Evolutionary conservation across 768 basidiomycete genomes (phyloP), one percentile per base, ranked within the genome.

Genomic region (Tubosaeta brunneosetosa): DNA sequence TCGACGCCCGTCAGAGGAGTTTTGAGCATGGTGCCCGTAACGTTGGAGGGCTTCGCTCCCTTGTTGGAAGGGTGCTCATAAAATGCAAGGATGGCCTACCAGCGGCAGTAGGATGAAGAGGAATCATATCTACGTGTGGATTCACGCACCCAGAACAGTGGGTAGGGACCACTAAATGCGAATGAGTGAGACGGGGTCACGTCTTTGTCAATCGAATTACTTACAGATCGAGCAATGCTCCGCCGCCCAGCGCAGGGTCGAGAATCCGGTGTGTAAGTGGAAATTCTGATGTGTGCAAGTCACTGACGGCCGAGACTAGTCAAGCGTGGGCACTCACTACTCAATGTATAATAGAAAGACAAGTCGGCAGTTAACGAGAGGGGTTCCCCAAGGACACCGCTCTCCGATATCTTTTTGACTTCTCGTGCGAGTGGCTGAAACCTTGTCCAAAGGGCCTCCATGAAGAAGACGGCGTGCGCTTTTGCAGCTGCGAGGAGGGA

Each of bases 391-490:
- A 91, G 73, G n/a, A 65, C 69, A 6, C 85, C 86, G 50, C 76
- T 74, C 46, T 86, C 81, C 1, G 79, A 75, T 43, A 88, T 69
- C 55, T 75, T 75, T 68, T 85, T 84, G 49, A 91, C 72, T 54
- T 86, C 87, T 16, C 74, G 62, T 10, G 76, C 73, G 53, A 88
- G 76, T 12, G 88, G 87, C 52, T 87, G 84, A 74, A 90, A 91
- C 33, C 88, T 77, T 33, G 91, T 91, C 89, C 91, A 92, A 69
- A 92, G 75, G 0, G 88, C 91, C 70, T 94, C 93, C 91, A 94
- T 94, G 61, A 94, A 81, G 75, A 94, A 94, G 1, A 92, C 77
- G 16, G 83, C 80, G 60, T 85, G 74, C 64, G 89, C 81, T 66
- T 86, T 87, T 2, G 93, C 91, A 17, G 89, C 77, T 10, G 72